These are phyloP conservation scores for Penicillium flavigenum DNA, from an alignment of 495 filamentous ascomycete species.

Conservation along the genomic window DNA sequence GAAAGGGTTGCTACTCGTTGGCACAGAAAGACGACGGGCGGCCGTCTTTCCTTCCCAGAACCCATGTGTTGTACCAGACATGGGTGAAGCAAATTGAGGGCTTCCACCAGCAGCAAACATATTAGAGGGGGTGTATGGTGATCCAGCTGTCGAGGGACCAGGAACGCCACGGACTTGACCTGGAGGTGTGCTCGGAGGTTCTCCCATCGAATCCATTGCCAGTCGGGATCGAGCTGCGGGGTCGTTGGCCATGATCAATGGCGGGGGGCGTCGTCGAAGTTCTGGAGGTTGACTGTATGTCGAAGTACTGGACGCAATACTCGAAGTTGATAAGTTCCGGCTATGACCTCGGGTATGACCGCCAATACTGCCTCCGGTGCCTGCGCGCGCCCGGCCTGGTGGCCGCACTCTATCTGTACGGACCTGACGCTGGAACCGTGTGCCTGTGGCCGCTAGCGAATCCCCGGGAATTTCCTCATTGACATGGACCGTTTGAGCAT, in stretches of 20 bases:
- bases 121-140: slow-evolving; percentile 53
- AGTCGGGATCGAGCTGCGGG: slow-evolving; percentile 54
- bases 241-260: slow-evolving; percentile 81
- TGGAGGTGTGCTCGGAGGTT: slow-evolving; percentile 50
- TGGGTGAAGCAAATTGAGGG: slow-evolving; percentile 73
- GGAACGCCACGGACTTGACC: slow-evolving; percentile 43
- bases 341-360: slow-evolving; percentile 73
- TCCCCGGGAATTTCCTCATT: slow-evolving; percentile 95
- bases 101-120: slow-evolving; percentile 73
- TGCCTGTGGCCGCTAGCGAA: slow-evolving; percentile 91
- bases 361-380: slow-evolving; percentile 67
- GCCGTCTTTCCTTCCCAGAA: slow-evolving; percentile 71
- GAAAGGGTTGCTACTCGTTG: slow-evolving; percentile 72
- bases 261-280: slow-evolving; percentile 69
- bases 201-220: slow-evolving; percentile 59
- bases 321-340: slow-evolving; percentile 81
- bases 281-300: slow-evolving; percentile 62
- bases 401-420: slow-evolving; percentile 80
- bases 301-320: slow-evolving; percentile 74
- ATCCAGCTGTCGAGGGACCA: slow-evolving; percentile 64
- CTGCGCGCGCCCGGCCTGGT: slow-evolving; percentile 67
- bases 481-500: slow-evolving; percentile 96
- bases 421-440: slow-evolving; percentile 90
- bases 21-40: slow-evolving; percentile 77
- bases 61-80: slow-evolving; percentile 61